These are phyloP conservation scores for Epichloe aotearoae DNA, from an alignment of 2,329 filamentous ascomycete genomes.

Conservation along the genomic window DNA sequence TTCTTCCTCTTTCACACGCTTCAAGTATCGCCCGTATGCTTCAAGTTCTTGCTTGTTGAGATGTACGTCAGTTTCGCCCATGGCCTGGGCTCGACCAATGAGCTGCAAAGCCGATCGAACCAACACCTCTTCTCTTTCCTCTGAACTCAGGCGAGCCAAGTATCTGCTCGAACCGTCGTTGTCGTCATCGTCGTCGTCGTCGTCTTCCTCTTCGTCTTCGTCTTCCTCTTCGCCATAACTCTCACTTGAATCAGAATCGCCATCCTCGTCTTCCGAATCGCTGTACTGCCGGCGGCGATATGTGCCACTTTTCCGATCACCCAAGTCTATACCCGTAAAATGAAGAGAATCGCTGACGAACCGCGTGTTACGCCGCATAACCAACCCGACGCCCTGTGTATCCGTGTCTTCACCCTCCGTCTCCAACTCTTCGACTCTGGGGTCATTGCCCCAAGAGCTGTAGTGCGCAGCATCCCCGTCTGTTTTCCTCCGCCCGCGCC, in stretches of 20 bases:
- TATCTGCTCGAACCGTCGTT: constrained; percentile 12
- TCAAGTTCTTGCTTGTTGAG: constrained; percentile 69
- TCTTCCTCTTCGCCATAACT: constrained; percentile 18
- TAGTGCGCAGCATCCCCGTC: constrained; percentile 31
- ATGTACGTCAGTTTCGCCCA: constrained; percentile 63
- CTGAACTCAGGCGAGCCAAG: constrained; percentile 42
- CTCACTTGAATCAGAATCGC: constrained; percentile 18
- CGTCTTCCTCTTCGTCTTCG: constrained; percentile 15
- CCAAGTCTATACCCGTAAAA: constrained; percentile 48
- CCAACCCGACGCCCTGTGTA: constrained; percentile 40
- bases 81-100: constrained; percentile 64
- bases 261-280: constrained; percentile 18
- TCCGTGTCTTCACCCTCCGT: constrained; percentile 44
- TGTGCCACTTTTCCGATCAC: constrained; percentile 24
- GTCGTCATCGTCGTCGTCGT: constrained; percentile 27
- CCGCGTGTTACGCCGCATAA: constrained; percentile 30
- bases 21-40: constrained; percentile 57
- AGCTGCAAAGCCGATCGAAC: constrained; percentile 68
- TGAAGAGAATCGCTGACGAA: constrained; percentile 47
- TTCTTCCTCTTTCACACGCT: constrained; percentile 40
- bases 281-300: constrained; percentile 24
- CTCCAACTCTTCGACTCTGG: constrained; percentile 53
- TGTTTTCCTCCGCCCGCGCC: constrained; percentile 60
- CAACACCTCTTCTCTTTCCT: constrained; percentile 59
- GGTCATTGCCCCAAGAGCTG: constrained; percentile 21